These are phyloP conservation scores for Cystobasidium pallidum DNA, from an alignment of 1,284 basidiomycete genomes.

Conservation along the genomic window DNA sequence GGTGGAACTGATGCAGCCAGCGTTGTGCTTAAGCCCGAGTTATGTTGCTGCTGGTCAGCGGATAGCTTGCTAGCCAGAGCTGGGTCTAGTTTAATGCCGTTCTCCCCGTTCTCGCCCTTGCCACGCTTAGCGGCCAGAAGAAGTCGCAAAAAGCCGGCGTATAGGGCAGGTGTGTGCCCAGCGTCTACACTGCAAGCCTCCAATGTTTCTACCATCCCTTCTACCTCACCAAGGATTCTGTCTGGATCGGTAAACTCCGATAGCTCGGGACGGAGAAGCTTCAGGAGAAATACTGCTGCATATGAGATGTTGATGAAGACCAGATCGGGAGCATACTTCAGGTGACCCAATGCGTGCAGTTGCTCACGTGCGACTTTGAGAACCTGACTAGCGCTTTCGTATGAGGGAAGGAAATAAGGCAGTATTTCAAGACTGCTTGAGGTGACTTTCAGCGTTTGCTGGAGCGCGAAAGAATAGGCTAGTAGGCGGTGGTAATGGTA, in stretches of 20 bases:
- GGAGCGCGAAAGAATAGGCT: constrained; percentile 32
- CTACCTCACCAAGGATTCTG: constrained; percentile 47
- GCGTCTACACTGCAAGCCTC: constrained; percentile 55
- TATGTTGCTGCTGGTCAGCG: background rate
- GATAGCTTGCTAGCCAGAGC: constrained; percentile 63
- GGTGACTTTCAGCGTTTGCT: constrained; percentile 22
- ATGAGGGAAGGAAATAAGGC: constrained; percentile 51
- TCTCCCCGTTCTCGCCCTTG: constrained; percentile 64
- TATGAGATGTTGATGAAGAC: constrained; percentile 58
- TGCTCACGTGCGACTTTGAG: constrained; percentile 54
- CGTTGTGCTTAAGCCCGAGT: constrained; percentile 16
- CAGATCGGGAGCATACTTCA: constrained; percentile 57
- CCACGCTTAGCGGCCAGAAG: constrained; percentile 56
- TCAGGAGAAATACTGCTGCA: constrained; percentile 57
- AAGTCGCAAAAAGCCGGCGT: constrained; percentile 80
- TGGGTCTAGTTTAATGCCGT: constrained; percentile 71
- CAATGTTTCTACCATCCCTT: constrained; percentile 46
- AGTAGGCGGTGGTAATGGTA: constrained; percentile 34
- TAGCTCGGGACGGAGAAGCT: constrained; percentile 49
- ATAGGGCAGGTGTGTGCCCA: constrained; percentile 80
- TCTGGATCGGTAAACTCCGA: constrained; percentile 48
- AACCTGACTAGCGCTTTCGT: constrained; percentile 49
- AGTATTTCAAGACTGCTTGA: constrained; percentile 29
- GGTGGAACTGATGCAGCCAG: constrained; percentile 4
- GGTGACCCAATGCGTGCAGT: constrained; percentile 54